These are phyloP conservation scores for Solanum etuberosum DNA, from an alignment of 257 asterid genomes.

Conservation along the genomic window DNA sequence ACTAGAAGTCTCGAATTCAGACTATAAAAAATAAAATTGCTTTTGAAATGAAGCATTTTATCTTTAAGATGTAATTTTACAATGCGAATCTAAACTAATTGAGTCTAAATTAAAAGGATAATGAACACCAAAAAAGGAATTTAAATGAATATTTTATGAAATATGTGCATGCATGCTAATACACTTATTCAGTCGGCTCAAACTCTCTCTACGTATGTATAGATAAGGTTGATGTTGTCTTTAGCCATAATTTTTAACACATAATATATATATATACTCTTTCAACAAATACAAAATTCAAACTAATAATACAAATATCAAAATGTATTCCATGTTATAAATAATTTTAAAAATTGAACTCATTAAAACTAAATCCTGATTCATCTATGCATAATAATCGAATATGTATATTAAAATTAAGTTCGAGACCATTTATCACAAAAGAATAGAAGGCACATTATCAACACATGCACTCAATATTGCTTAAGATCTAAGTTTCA, in stretches of 20 bases:
- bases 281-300: background rate
- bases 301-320: no score
- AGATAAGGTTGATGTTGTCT: no score
- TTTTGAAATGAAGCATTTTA: no score
- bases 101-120: background rate
- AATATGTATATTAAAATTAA: no score
- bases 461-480: background rate
- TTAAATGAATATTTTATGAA: background rate
- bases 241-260: background rate
- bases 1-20: rapidly evolving
- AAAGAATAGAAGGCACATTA: background rate
- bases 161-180: background rate
- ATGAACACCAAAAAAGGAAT: background rate
- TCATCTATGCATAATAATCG: no score
- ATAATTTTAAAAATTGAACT: no score
- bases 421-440: background rate
- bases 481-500: background rate
- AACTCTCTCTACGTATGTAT: background rate
- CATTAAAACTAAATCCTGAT: background rate
- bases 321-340: background rate
- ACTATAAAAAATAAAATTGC: no score
- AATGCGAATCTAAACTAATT: background rate
- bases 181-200: background rate
- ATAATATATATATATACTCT: background rate
- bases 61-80: no score